These are phyloP conservation scores for Flaveria robusta DNA, from an alignment of 129 eudicot genomes.

Conservation along the genomic window DNA sequence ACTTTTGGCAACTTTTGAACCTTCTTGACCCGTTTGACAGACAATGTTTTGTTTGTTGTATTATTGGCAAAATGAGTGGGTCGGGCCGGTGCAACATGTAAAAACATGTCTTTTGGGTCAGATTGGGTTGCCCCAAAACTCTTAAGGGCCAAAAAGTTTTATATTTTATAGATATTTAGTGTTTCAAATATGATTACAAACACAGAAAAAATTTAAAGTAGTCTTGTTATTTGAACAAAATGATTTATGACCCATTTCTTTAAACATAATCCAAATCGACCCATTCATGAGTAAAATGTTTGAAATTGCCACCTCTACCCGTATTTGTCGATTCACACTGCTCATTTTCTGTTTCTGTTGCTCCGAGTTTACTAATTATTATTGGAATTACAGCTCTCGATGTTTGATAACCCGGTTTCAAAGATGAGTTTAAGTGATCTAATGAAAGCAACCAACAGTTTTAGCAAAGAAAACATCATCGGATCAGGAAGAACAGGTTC, in stretches of 20 bases:
- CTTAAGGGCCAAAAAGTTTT: background rate
- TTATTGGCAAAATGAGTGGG: background rate
- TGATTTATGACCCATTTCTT: background rate
- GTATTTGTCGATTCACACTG: background rate
- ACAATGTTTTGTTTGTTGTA: background rate
- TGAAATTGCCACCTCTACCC: background rate
- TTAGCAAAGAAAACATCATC: conserved; percentile 76
- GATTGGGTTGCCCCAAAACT: conserved; percentile 5
- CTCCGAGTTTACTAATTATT: background rate
- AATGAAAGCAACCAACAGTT: conserved; percentile 87
- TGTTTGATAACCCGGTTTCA: conserved; percentile 77
- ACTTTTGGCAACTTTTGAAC: conserved; percentile 10
- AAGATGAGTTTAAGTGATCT: conserved; percentile 89
- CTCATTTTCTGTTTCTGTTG: background rate
- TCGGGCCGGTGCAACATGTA: background rate
- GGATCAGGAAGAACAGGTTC: conserved; percentile 80
- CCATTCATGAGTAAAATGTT: conserved; percentile 1
- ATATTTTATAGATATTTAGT: background rate
- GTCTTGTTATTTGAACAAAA: background rate
- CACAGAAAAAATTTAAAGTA: background rate
- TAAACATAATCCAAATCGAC: background rate
- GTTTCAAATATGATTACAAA: background rate
- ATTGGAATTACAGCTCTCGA: conserved; percentile 58
- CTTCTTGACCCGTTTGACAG: conserved; percentile 11
- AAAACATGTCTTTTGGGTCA: background rate